These are phyloP conservation scores for Tetrahymena borealis DNA, from an alignment of 73 alveolate species.

Conservation along the genomic window DNA sequence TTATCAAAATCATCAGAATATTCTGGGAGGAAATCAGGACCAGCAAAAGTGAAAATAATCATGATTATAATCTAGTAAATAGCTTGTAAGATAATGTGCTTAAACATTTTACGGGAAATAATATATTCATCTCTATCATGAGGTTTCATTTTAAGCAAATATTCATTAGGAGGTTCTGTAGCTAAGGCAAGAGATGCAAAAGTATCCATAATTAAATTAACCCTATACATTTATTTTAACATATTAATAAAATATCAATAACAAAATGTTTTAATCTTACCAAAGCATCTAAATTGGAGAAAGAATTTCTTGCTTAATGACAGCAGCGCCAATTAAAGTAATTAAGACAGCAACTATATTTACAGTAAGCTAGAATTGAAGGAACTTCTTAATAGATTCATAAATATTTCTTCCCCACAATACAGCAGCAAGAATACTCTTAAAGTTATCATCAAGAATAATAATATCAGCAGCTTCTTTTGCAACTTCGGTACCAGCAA, in stretches of 20 bases:
- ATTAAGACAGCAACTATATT: slow-evolving; percentile 86
- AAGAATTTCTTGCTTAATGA: slow-evolving; percentile 80
- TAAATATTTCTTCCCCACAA: slow-evolving; percentile 95
- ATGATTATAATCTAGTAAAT: slow-evolving; percentile 65
- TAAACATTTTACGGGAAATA: slow-evolving; percentile 84
- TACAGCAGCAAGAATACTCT: slow-evolving; percentile 86
- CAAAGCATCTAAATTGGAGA: slow-evolving; percentile 78
- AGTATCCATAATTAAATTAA: slow-evolving; percentile 91
- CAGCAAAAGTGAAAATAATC: slow-evolving; percentile 57
- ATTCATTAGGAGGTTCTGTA: slow-evolving; percentile 89
- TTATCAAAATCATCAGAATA: slow-evolving; percentile 48
- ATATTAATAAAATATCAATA: neutral
- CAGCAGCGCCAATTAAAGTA: slow-evolving; percentile 83
- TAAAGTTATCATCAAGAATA: slow-evolving; percentile 92
- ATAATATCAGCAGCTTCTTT: slow-evolving; percentile 97
- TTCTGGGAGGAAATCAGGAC: slow-evolving; percentile 73
- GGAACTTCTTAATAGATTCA: slow-evolving; percentile 79
- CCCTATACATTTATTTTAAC: slow-evolving; percentile 45
- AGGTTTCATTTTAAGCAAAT: slow-evolving; percentile 71
- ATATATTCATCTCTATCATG: slow-evolving; percentile 82
- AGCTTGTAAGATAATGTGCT: slow-evolving; percentile 76
- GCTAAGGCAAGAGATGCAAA: slow-evolving; percentile 94
- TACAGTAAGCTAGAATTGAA: slow-evolving; percentile 85
- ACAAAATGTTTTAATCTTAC: neutral
- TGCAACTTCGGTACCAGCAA: slow-evolving; percentile 96